Evolutionary conservation across 768 basidiomycete species (phyloP).

Genomic region (Lactarius evosmus): DNA sequence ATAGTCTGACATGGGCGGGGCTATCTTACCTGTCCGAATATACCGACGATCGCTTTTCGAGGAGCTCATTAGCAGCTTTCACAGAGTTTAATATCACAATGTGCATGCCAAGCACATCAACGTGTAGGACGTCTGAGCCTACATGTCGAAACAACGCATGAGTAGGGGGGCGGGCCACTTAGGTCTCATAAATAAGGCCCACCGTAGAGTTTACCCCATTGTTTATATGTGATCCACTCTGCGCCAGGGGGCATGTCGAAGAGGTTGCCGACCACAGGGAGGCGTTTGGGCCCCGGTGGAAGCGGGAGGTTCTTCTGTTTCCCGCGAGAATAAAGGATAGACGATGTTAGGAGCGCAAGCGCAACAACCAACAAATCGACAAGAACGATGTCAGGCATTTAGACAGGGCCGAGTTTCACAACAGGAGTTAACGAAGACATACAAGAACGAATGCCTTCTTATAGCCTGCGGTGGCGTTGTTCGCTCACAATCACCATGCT

Average conservation of each 20-base stretch:
- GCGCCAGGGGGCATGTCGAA: conserved; percentile 23
- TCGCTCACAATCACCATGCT: neutral
- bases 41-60: conserved; percentile 31
- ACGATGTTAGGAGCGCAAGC: neutral
- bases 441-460: neutral
- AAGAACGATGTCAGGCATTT: neutral
- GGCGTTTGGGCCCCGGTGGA: conserved; percentile 27
- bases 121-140: conserved; percentile 28
- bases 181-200: neutral
- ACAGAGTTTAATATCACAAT: conserved; percentile 30
- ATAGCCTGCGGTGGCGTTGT: conserved; percentile 1
- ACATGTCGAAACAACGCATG: neutral
- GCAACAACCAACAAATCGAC: conserved; percentile 3
- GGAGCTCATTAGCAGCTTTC: conserved; percentile 30
- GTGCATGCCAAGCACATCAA: conserved; percentile 26
- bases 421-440: neutral
- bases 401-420: neutral
- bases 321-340: conserved; percentile 6
- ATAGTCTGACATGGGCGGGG: neutral
- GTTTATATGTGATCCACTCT: conserved; percentile 26
- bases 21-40: conserved; percentile 23
- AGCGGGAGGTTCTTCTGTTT: neutral
- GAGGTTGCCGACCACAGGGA: conserved; percentile 28
- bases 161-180: neutral
- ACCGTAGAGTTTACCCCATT: conserved; percentile 28